Base-by-base conservation (phyloP, 2,329 filamentous ascomycete species). In the Pseudocercospora fijiensis region DNA sequence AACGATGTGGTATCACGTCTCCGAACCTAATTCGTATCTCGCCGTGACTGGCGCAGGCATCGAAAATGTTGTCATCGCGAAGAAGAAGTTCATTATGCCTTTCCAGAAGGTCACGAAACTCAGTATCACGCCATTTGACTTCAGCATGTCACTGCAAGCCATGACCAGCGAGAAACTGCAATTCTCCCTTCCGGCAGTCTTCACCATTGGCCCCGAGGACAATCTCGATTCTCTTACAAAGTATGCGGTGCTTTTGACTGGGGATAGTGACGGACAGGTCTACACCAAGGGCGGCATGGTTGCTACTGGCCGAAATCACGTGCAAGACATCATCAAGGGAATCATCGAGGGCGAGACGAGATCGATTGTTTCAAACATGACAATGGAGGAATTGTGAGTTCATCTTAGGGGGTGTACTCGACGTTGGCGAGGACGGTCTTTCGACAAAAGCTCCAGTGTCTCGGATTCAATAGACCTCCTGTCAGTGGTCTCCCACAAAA, bases 141-240 rank as follows among this genome's bases (percentile, higher is more conserved):
- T 95, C 77, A 86, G 85, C 63, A 90, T 96, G 83, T 87, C 88
- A 62, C 81, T 96, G 1, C 90, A 93, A 74, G 91, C 91, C 62
- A 96, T 96, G 91, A 96, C 91, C 18, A 86, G 88, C 71, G 92
- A 96, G 79, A 96, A 96, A 76, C 83, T 95, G 2, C 90, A 93
- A 67, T 93, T 95, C 75, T 83, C 87, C 4, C 84, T 95, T 0
- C 91, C 91, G 2, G 90, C 92, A 10, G 90, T 95, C 67, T 95
- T 95, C 78, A 95, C 91, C 41, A 89, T 95, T 64, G 91, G 91
- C 13, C 91, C 92, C 0, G 87, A 92, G 66, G 86, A 94, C 66
- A 87, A 89, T 67, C 78, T 75, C 8, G 86, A 89, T 43, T 83
- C 90, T 1, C 83, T 96, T 56, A 86, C 88, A 78, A 95, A 93